Conservation (phyloP, 805 yeast species). For the Yarrowia sp. region DNA sequence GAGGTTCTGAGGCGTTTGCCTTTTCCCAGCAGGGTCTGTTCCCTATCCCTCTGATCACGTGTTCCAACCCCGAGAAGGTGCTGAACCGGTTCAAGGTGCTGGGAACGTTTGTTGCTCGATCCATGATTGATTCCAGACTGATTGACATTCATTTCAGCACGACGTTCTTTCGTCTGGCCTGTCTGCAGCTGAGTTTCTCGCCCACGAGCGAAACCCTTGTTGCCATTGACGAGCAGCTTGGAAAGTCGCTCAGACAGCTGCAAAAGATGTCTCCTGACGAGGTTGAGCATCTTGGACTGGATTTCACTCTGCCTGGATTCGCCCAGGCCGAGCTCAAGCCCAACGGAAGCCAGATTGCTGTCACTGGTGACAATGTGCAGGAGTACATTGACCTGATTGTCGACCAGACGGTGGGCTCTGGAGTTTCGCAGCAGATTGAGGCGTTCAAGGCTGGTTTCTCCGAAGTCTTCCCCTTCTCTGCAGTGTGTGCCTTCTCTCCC, state of each 20-base stretch:
- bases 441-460: slow-evolving; percentile 83
- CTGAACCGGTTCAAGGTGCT: slow-evolving; percentile 65
- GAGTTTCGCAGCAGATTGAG: slow-evolving; percentile 68
- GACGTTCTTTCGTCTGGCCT: slow-evolving; percentile 65
- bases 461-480: slow-evolving; percentile 76
- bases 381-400: slow-evolving; percentile 63
- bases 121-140: slow-evolving; percentile 85
- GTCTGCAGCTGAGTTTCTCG: slow-evolving; percentile 40
- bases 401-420: slow-evolving; percentile 65
- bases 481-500: slow-evolving; percentile 74
- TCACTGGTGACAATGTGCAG: slow-evolving; percentile 62
- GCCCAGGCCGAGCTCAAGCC: slow-evolving; percentile 63
- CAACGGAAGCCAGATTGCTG: slow-evolving; percentile 60
- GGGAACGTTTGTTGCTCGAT: slow-evolving; percentile 86
- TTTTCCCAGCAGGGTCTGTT: slow-evolving; percentile 64
- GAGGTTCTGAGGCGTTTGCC: slow-evolving; percentile 51
- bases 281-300: slow-evolving; percentile 63
- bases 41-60: slow-evolving; percentile 64
- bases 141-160: slow-evolving; percentile 81
- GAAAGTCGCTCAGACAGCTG: slow-evolving; percentile 63
- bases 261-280: slow-evolving; percentile 52
- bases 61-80: slow-evolving; percentile 46
- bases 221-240: slow-evolving; percentile 64
- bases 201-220: slow-evolving; percentile 53
- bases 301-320: slow-evolving; percentile 80